Evolutionary conservation across 257 asterid species (phyloP).

Genomic region (Petunia axillaris): DNA sequence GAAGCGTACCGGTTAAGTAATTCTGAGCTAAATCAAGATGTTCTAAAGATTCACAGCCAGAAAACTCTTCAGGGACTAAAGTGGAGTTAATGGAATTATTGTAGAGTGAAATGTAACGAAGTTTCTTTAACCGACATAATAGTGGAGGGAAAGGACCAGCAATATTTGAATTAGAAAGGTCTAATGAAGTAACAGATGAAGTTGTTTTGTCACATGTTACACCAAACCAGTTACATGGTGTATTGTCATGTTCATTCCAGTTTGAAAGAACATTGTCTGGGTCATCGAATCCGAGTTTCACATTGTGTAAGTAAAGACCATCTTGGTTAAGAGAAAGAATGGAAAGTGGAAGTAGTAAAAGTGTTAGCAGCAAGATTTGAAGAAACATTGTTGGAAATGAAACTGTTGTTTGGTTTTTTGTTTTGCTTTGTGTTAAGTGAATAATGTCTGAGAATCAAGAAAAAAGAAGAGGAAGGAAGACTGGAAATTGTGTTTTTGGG

Average conservation of each 20-base stretch:
- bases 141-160: constrained; percentile 83
- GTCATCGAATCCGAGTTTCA: constrained; percentile 73
- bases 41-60: constrained; percentile 58
- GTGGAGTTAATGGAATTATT: constrained; percentile 79
- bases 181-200: constrained; percentile 61
- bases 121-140: constrained; percentile 64
- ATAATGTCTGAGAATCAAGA: neutral
- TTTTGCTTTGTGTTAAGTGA: neutral
- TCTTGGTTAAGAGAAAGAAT: constrained; percentile 64
- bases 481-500: constrained; percentile 15
- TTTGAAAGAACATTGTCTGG: constrained; percentile 64
- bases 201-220: constrained; percentile 59
- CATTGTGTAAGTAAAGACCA: constrained; percentile 60
- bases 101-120: constrained; percentile 62
- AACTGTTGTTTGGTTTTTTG: neutral
- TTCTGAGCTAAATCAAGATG: constrained; percentile 92
- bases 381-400: constrained; percentile 28
- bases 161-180: constrained; percentile 75
- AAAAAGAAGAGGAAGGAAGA: constrained; percentile 15
- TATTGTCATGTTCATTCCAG: constrained; percentile 63
- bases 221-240: constrained; percentile 87
- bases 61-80: constrained; percentile 44
- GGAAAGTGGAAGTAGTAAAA: constrained; percentile 33
- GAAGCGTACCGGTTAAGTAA: constrained; percentile 70
- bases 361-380: constrained; percentile 33